Base-by-base conservation (phyloP, 768 basidiomycete species). In the Arthromyces matolae region DNA sequence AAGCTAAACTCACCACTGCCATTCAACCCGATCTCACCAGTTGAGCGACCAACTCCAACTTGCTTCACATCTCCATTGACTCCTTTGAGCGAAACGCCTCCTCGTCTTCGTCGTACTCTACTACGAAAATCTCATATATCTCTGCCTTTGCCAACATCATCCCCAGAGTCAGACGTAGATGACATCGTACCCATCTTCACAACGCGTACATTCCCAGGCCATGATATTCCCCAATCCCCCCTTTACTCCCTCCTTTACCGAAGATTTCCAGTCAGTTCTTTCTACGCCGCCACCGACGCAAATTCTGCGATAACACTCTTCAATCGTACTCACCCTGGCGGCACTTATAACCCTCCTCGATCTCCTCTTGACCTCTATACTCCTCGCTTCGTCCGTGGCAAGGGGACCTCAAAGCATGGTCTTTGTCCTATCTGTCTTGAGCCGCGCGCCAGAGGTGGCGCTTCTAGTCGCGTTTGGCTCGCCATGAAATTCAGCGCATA, bases 401-500 rank as follows among this genome's bases (percentile, higher is more conserved):
- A 69, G 41, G 87, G 86, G 5, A 61, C 67, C 1, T 75, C 78
- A 3, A 91, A 91, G 65, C 76, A 83, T 0, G 89, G 88, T 2
- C 60, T 89, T 28, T 92, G 89, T 55, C 89, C 89, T 0, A 77
- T 91, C 40, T 92, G 89, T 57, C 62, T 79, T 33, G 88, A 89
- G 63, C 63, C 71, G 29, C 61, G 58, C 3, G 67, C 66, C 18
- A 76, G 88, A 8, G 86, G 86, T 1, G 89, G 88, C 0, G 77
- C 76, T 46, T 78, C 77, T 3, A 79, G 77, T 56, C 72, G 74
- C 31, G 51, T 84, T 22, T 91, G 89, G 89, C 64, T 89, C 27
- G 78, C 81, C 2, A 89, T 81, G 79, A 89, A 89, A 55, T 83
- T 85, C 58, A 86, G 83, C 12, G 88, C 88, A 16, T 89, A 81